Evolutionary conservation across 2,329 filamentous ascomycete species (phyloP), one percentile per base, ranked within the genome.

Genomic region (Diplodia intermedia): DNA sequence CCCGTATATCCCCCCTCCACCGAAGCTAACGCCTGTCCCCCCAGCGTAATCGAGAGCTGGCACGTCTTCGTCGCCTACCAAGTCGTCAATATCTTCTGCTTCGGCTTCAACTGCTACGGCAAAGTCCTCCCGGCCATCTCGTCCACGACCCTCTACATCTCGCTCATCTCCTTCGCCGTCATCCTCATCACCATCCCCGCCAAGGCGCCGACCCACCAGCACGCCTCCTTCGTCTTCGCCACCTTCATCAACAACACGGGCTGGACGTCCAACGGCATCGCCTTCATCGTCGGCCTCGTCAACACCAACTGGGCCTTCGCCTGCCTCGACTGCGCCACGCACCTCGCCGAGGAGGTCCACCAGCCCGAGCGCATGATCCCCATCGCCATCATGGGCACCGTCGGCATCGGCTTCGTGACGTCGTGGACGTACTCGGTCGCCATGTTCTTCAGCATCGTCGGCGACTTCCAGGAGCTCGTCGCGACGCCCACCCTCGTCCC

Each of bases 231-330:
- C 73, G 84, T 86, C 70, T 86, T 85, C 71, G 80, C 81, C 0
- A 83, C 79, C 49, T 85, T 85, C 71, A 81, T 82, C 75, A 86
- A 85, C 74, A 81, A 81, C 69, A 85, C 82, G 0, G 84, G 82
- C 26, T 85, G 82, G 83, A 68, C 72, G 11, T 74, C 79, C 54
- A 77, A 79, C 69, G 83, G 82, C 26, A 81, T 86, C 54, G 82
- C 82, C 23, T 85, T 85, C 74, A 81, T 86, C 54, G 81, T 84
- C 62, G 84, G 84, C 36, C 77, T 85, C 6, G 81, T 85, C 68
- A 84, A 83, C 70, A 80, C 81, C 20, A 84, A 85, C 71, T 85
- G 81, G 80, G 77, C 80, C 47, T 85, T 84, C 69, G 81, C 82
- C 18, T 84, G 83, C 65, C 78, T 86, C 15, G 83, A 86, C 72